Evolutionary conservation across 2,329 filamentous ascomycete species (phyloP).

Genomic region (Diaporthe australafricana): DNA sequence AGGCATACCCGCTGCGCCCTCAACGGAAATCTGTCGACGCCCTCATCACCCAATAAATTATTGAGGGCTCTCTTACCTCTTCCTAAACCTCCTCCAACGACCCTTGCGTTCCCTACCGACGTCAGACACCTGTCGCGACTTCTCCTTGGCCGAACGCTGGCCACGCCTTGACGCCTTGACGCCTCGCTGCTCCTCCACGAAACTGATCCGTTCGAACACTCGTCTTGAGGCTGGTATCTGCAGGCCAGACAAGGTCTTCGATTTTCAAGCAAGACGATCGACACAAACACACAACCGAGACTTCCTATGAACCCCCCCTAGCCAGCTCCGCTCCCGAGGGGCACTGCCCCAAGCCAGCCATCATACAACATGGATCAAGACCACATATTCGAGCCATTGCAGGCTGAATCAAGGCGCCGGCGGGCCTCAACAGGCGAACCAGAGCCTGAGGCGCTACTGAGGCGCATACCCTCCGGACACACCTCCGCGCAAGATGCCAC

Average conservation of each 20-base stretch:
- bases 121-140: constrained; percentile 6
- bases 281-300: background rate
- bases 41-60: background rate
- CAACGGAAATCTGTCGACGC: background rate
- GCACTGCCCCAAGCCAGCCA: constrained; percentile 28
- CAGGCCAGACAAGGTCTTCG: background rate
- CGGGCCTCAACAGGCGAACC: constrained; percentile 23
- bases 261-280: background rate
- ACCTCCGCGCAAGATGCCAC: constrained; percentile 31
- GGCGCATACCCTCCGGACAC: constrained; percentile 12
- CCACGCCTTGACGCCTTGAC: background rate
- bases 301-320: constrained; percentile 34
- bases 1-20: background rate
- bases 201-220: background rate
- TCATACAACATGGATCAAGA: constrained; percentile 34
- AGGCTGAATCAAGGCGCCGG: constrained; percentile 30
- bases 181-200: background rate
- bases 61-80: background rate
- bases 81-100: background rate
- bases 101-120: background rate
- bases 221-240: background rate
- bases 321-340: constrained; percentile 31
- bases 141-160: background rate
- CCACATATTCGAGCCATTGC: constrained; percentile 27
- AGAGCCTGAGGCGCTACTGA: constrained; percentile 24